Evolutionary conservation across 108 stramenopile species (phyloP), one percentile per base, ranked within the genome.

Genomic region (Schizochytrium sp.): DNA sequence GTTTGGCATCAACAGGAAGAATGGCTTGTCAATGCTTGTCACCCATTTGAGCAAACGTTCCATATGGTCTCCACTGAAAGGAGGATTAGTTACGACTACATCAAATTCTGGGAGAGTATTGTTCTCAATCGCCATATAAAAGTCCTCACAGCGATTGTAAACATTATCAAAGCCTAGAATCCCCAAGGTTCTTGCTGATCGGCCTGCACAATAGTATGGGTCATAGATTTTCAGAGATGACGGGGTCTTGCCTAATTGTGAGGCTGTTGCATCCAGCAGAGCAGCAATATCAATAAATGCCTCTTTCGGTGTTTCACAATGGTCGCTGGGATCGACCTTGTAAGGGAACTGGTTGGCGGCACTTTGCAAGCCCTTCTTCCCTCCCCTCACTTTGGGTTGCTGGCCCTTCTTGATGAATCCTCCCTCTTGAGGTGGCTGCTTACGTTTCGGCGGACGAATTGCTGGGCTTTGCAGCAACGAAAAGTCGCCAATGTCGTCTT

Each of bases 181-280:
- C 15, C 88, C 64, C 72, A 99, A 90, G 87, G 96, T 94, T 5
- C 88, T 88, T 3, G 92, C 89, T 2, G 97, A 96, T 8, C 93
- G 91, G 45, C 98, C 98, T 88, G 97, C 94, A 91, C 98, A 99
- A 92, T 92, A 99, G 92, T 98, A 99, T 7, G 98, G 98, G 93
- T 99, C 97, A 88, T 98, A 99, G 59, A 99, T 97, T 60, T 55
- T 58, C 64, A 96, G 72, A 0, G 45, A 72, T 38, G 46, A 13
- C 28, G 72, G 87, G 28, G 89, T 28, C 64, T 92, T 95, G 19
- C 91, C 92, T 47, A 95, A 44, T 13, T 4, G 45, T 44, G 45
- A 56, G n/a, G 93, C 90, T n/a, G 95, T 89, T 72, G 88, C 69
- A 57, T 92, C 57, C 72, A 98, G 91, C 38, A 97, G 73, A n/a